Percentiles rank a stretch among this genome's conserved stretches.
phyloP scores from a whole-genome alignment of 495 filamentous ascomycete species.

The Pseudotulostoma volvatum region DNA sequence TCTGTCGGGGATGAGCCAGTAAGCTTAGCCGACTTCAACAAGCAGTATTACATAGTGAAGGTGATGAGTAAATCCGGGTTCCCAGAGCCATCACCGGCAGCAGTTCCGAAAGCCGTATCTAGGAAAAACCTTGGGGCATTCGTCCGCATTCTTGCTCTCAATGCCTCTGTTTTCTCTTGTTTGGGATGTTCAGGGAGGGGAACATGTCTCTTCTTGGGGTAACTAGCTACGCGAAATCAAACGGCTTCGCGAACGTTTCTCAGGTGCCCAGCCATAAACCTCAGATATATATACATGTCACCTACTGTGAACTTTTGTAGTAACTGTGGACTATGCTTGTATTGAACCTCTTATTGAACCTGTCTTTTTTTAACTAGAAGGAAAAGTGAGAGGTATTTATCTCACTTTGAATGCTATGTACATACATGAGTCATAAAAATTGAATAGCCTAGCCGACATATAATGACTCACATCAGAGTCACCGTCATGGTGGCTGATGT shows the following conservation, averaged over 20 bases:
- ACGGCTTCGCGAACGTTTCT: slow-evolving; percentile 48
- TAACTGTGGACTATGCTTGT: too few relatives aligned
- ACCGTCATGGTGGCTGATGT: too few relatives aligned
- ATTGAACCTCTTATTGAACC: too few relatives aligned
- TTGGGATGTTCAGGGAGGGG: slow-evolving; percentile 69
- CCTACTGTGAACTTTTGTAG: too few relatives aligned
- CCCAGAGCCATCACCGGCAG: slow-evolving; percentile 76
- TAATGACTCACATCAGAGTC: too few relatives aligned
- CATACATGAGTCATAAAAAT: too few relatives aligned
- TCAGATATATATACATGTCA: too few relatives aligned
- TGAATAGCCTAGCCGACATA: too few relatives aligned
- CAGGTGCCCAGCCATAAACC: slow-evolving; percentile 21
- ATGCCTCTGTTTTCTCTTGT: slow-evolving; percentile 89
- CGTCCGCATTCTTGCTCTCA: slow-evolving; percentile 78
- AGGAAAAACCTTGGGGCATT: slow-evolving; percentile 66
- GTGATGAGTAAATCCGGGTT: slow-evolving; percentile 72
- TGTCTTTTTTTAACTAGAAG: too few relatives aligned
- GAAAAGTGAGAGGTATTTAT: too few relatives aligned
- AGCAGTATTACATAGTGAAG: slow-evolving; percentile 65
- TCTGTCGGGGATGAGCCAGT: slow-evolving; percentile 5
- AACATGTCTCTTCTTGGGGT: slow-evolving; percentile 81
- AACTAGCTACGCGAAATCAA: slow-evolving; percentile 74
- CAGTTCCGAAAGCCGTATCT: slow-evolving; percentile 72
- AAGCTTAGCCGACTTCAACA: slow-evolving; percentile 18
- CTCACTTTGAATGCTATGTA: too few relatives aligned